These are phyloP conservation scores for Trichosporon asahii DNA, from an alignment of 1,284 basidiomycete species.

Conservation along the genomic window DNA sequence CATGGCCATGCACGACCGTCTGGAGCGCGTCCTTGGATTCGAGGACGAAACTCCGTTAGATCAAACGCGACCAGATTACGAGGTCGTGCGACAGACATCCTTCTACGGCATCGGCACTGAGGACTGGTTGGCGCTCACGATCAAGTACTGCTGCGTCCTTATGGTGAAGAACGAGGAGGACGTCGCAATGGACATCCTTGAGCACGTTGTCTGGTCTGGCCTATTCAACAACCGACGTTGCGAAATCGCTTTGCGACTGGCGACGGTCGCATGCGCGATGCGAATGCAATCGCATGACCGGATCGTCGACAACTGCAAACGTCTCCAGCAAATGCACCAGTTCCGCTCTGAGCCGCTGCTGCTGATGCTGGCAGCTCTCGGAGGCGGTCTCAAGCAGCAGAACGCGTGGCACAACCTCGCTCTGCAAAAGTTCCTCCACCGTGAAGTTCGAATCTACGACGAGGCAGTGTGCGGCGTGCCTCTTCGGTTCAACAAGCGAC, in stretches of 20 bases:
- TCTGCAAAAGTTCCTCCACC: slow-evolving; percentile 73
- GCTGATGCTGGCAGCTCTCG: slow-evolving; percentile 65
- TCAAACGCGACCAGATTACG: slow-evolving; percentile 29
- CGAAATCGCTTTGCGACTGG: slow-evolving; percentile 68
- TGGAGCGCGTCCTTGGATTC: slow-evolving; percentile 44
- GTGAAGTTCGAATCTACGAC: slow-evolving; percentile 68
- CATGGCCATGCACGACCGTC: slow-evolving; percentile 45
- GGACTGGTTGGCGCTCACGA: slow-evolving; percentile 78
- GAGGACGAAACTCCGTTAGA: slow-evolving; percentile 43
- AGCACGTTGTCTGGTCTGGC: slow-evolving; percentile 73
- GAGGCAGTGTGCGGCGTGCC: slow-evolving; percentile 62
- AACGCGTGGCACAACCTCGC: slow-evolving; percentile 70
- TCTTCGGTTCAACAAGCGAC: slow-evolving; percentile 24
- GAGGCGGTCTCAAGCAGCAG: slow-evolving; percentile 62
- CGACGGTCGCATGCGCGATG: slow-evolving; percentile 68
- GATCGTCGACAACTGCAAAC: slow-evolving; percentile 59
- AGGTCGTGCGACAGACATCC: slow-evolving; percentile 36
- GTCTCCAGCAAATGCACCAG: slow-evolving; percentile 68
- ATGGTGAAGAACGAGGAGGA: slow-evolving; percentile 62
- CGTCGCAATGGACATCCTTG: slow-evolving; percentile 70
- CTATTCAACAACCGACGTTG: slow-evolving; percentile 65
- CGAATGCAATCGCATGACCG: slow-evolving; percentile 58
- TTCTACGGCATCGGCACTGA: slow-evolving; percentile 82
- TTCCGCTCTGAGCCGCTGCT: slow-evolving; percentile 62
- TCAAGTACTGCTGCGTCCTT: slow-evolving; percentile 85